Base-by-base conservation (phyloP, 106 monocot genomes). In the Amphibolis antarctica region DNA sequence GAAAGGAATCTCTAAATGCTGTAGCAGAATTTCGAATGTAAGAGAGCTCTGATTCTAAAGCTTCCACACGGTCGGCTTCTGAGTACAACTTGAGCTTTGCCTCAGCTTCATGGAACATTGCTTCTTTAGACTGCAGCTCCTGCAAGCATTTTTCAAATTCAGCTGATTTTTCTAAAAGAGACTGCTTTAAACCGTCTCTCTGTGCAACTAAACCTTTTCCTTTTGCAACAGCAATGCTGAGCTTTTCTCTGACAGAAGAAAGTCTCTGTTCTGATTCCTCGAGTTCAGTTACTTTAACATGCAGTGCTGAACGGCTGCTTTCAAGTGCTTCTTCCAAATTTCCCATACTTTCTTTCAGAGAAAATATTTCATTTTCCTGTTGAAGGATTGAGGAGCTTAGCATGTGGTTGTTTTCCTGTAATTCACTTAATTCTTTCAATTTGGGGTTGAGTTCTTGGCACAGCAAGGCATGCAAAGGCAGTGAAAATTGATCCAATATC, bases 31-130 rank as follows among this genome's bases (percentile, higher is more conserved):
- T 80, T 30, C 96, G 70, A 57, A 98, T 87, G 66, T 98, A 98
- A 46, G 96, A 98, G 15, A 98, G 90, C 64, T 98, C 96, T 15
- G 96, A 98, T 66, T 98, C 96, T 69, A 98, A 77, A 64, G 90
- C 86, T 83, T 98, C 90, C 64, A 98, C 70, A 30, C 96, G 81
- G 7, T 84, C 96, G 25, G 63, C 96, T 70, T 86, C 88, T 57
- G 79, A 77, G 55, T 72, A 92, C 9, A 84, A 87, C 52, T 85
- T 91, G 3, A 98, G 78, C 78, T 85, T 91, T 64, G 59, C 76
- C 74, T 98, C 83, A 31, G 80, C 56, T 55, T 86, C 89, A 59
- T 70, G 64, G 59, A 89, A 56, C 70, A 79, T 53, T 50, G 63
- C 46, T 42, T 92, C 86, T 69, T 92, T 92, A 46, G 70, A 56